Percentiles rank a stretch among this genome's conserved stretches.
phyloP scores from a whole-genome alignment of 1,139 yeast species.

The Saccharomyces hybrid region DNA sequence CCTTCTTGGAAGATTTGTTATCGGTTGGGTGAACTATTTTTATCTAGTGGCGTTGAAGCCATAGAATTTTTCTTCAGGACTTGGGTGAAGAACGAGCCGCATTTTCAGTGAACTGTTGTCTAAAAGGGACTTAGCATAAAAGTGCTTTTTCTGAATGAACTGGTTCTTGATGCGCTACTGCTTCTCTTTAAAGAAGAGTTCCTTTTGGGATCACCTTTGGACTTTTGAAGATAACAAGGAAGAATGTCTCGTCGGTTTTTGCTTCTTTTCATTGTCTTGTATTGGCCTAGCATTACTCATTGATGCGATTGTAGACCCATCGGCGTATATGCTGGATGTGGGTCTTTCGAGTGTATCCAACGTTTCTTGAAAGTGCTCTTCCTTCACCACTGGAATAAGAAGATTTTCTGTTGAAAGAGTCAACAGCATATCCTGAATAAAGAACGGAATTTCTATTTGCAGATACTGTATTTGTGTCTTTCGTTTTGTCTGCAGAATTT shows the following conservation, averaged over 20 bases:
- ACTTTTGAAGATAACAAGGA: not conserved
- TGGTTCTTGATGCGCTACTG: not conserved
- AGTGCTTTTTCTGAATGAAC: constrained; percentile 9
- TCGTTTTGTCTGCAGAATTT: not conserved
- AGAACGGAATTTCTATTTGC: not conserved
- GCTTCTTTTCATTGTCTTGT: not conserved
- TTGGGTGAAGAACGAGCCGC: constrained; percentile 17
- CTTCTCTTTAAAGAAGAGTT: constrained; percentile 2
- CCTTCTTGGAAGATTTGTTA: constrained; percentile 3
- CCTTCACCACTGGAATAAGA: constrained; percentile 1
- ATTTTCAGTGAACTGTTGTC: constrained; percentile 20
- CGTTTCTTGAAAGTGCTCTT: constrained; percentile 4
- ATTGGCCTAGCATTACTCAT: not conserved
- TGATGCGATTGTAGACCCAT: not conserved
- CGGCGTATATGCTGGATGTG: not conserved
- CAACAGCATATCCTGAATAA: not conserved
- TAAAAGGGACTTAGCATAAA: constrained; percentile 22
- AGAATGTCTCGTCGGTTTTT: not conserved
- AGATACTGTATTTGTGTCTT: not conserved
- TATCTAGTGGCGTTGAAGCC: constrained; percentile 7
- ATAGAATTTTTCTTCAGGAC: constrained; percentile 2
- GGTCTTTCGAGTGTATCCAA: constrained; percentile 9
- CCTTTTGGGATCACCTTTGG: not conserved
- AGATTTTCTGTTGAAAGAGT: not conserved
- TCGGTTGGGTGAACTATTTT: not conserved